Conservation (phyloP, 805 yeast species). For the Tetrapisispora pingtungensis region DNA sequence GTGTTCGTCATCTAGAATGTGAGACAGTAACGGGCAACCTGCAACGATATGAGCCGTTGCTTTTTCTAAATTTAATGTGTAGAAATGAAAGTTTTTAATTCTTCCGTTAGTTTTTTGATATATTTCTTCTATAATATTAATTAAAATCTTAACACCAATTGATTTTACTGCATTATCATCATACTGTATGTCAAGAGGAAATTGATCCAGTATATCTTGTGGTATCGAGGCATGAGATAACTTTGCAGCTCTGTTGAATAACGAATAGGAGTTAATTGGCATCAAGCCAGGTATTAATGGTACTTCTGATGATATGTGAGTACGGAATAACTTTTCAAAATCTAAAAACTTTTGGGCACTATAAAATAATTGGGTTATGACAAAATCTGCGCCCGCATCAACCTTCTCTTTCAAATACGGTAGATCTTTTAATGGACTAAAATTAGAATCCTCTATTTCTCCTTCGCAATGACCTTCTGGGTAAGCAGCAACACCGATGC, state of each 20-base stretch:
- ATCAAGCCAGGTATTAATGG: slow-evolving; percentile 79
- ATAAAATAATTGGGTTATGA: slow-evolving; percentile 84
- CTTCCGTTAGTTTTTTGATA: slow-evolving; percentile 43
- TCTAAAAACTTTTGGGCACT: slow-evolving; percentile 68
- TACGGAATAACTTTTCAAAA: slow-evolving; percentile 48
- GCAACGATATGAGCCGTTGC: slow-evolving; percentile 80
- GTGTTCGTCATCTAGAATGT: slow-evolving; percentile 33
- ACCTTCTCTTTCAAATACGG: slow-evolving; percentile 77
- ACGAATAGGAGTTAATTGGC: slow-evolving; percentile 79
- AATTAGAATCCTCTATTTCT: slow-evolving; percentile 48
- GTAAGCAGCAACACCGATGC: slow-evolving; percentile 95
- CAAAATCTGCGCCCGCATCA: slow-evolving; percentile 89
- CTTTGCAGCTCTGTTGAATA: slow-evolving; percentile 81
- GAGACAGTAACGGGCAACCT: slow-evolving; percentile 43
- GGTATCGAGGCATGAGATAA: slow-evolving; percentile 84
- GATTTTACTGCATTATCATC: slow-evolving; percentile 77
- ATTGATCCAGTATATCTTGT: slow-evolving; percentile 35
- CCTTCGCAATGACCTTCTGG: slow-evolving; percentile 97
- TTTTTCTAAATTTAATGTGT: slow-evolving; percentile 84
- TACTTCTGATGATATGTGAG: slow-evolving; percentile 33
- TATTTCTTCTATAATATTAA: slow-evolving; percentile 52
- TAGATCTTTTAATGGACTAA: slow-evolving; percentile 58
- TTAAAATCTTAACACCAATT: slow-evolving; percentile 68
- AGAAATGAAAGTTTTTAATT: slow-evolving; percentile 82
- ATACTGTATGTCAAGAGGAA: slow-evolving; percentile 45